A percentile compares a stretch with the other conserved stretches of the same genome.
These are phyloP conservation scores for Thermothelomyces thermophilus DNA, from an alignment of 2,329 filamentous ascomycete species.

Conservation along the genomic window DNA sequence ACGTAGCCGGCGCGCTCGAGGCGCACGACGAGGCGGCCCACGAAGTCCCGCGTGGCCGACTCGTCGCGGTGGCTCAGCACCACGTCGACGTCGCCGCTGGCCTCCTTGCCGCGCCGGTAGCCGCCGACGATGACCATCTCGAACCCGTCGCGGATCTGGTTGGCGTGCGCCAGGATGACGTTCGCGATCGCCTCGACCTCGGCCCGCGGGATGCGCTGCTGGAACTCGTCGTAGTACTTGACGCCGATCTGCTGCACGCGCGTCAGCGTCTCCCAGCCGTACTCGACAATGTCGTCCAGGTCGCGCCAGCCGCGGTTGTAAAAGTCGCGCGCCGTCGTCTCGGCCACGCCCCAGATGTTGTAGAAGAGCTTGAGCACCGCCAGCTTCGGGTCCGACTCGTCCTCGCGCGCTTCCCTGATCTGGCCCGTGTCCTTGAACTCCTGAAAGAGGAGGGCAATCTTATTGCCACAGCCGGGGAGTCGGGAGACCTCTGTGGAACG, in stretches of 20 bases:
- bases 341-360: constrained; percentile 87
- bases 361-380: constrained; percentile 64
- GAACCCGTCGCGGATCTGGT: constrained; percentile 49
- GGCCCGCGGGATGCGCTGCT: constrained; percentile 58
- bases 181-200: constrained; percentile 67
- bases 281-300: constrained; percentile 77
- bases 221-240: constrained; percentile 88
- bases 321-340: constrained; percentile 72
- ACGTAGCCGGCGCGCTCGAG: constrained; percentile 66
- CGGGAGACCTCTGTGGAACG: constrained; percentile 38
- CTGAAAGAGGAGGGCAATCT: constrained; percentile 69
- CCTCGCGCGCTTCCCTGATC: constrained; percentile 57
- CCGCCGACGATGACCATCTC: constrained; percentile 65
- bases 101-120: constrained; percentile 69
- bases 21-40: constrained; percentile 62
- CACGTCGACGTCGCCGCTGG: constrained; percentile 77
- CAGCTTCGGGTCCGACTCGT: constrained; percentile 58
- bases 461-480: constrained; percentile 75
- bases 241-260: constrained; percentile 88
- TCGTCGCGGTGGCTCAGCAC: constrained; percentile 75
- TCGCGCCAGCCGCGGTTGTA: constrained; percentile 75
- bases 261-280: constrained; percentile 67
- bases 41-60: constrained; percentile 58
- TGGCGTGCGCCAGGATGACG: constrained; percentile 60
- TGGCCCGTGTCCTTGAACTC: constrained; percentile 61